phyloP scores from a whole-genome alignment of 345 rosid species.

The Boechera retrofracta region DNA sequence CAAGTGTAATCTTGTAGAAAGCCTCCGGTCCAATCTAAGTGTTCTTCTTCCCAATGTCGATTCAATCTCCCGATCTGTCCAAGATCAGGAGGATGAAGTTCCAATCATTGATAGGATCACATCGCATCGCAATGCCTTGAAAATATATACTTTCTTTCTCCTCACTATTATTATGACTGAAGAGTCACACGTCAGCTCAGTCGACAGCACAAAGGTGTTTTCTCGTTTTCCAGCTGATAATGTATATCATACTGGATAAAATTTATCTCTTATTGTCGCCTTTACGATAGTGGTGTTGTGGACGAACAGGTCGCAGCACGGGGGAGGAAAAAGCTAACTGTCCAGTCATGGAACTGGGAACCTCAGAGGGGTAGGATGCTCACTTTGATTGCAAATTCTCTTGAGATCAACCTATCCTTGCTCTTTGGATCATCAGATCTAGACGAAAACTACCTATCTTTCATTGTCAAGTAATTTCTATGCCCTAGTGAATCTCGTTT shows the following conservation, averaged over 20 bases:
- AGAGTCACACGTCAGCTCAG: conserved; percentile 54
- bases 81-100: conserved; percentile 58
- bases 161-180: conserved; percentile 62
- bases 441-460: conserved; percentile 91
- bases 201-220: conserved; percentile 65
- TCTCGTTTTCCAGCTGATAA: conserved; percentile 5
- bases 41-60: conserved; percentile 96
- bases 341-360: conserved; percentile 89
- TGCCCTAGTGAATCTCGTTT: conserved; percentile 15
- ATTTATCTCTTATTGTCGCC: not conserved
- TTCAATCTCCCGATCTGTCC: conserved; percentile 65
- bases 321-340: conserved; percentile 66
- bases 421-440: conserved; percentile 88
- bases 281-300: conserved; percentile 35
- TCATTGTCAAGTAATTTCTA: conserved; percentile 69
- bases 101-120: conserved; percentile 61
- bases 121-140: conserved; percentile 91
- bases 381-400: conserved; percentile 83
- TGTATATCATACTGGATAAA: not conserved
- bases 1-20: conserved; percentile 75
- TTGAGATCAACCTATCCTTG: conserved; percentile 83
- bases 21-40: conserved; percentile 84
- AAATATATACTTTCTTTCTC: conserved; percentile 86
- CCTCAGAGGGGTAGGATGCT: conserved; percentile 84
- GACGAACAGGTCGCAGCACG: conserved; percentile 59